phyloP scores from a whole-genome alignment of 140 eudicot species.

The Artemisia princeps region DNA sequence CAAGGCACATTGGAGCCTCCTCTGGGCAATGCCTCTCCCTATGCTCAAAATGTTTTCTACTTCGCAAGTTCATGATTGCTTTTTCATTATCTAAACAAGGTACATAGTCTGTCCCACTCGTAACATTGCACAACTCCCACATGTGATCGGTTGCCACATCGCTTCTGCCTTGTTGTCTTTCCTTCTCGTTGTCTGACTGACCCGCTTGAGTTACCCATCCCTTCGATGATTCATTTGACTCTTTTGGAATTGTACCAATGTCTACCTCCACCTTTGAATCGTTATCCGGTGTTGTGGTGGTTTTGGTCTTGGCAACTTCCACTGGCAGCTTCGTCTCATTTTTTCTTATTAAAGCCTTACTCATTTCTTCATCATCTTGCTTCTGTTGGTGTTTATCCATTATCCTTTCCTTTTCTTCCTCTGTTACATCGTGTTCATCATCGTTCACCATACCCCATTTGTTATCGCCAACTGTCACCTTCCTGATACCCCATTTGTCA shows the following conservation, averaged over 20 bases:
- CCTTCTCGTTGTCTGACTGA: constrained; percentile 57
- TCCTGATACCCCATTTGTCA: background rate
- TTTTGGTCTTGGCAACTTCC: constrained; percentile 17
- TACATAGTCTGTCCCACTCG: constrained; percentile 62
- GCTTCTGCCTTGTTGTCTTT: constrained; percentile 37
- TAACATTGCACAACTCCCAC: constrained; percentile 68
- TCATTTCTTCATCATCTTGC: constrained; percentile 24
- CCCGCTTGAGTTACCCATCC: constrained; percentile 65
- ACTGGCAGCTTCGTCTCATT: constrained; percentile 10
- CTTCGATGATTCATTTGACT: constrained; percentile 50
- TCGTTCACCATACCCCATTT: background rate
- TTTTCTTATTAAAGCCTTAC: constrained; percentile 25
- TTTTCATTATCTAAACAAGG: constrained; percentile 75
- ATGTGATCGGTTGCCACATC: constrained; percentile 27
- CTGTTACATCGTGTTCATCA: constrained; percentile 32
- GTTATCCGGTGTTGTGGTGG: constrained; percentile 12
- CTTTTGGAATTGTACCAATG: constrained; percentile 40
- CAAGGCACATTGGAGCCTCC: constrained; percentile 73
- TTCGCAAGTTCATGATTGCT: constrained; percentile 39
- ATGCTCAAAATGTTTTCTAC: constrained; percentile 52
- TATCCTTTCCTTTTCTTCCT: constrained; percentile 40
- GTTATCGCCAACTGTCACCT: background rate
- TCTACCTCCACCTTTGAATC: constrained; percentile 14
- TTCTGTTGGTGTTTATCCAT: constrained; percentile 37
- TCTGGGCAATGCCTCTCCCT: constrained; percentile 89